Evolutionary conservation across 2,329 filamentous ascomycete species (phyloP), one percentile per base, ranked within the genome.

Genomic region (Knoxdaviesia proteae): DNA sequence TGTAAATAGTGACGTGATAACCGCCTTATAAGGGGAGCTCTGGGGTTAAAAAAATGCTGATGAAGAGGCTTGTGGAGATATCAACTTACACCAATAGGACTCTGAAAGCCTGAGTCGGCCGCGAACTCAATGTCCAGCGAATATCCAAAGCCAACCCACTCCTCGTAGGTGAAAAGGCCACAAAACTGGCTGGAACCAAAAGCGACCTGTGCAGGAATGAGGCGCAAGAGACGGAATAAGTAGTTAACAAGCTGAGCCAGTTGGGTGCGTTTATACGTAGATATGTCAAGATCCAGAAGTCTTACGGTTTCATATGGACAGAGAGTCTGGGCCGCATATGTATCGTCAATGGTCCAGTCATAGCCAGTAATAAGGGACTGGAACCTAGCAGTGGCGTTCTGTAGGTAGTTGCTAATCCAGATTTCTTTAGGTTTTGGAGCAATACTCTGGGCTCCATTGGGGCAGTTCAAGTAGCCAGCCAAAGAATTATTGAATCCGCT

Each of bases 121-220:
- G 71, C 64, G 51, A 82, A 86, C 33, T 54, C 58, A 34, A 86
- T 62, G 49, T 86, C 81, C 44, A 79, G 63, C 4, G 70, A 69
- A 57, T 87, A 87, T 44, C 77, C 75, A 52, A 79, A 86, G 36
- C 67, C 71, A 41, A 71, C 59, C 80, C 80, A 87, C 53, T 87
- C 81, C 20, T 77, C 64, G 49, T 77, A 82, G 0, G 74, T 84
- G 54, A 86, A 87, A 4, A 87, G 65, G 30, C 73, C 62, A 53
- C 81, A 87, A 61, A 82, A 87, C 7, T 65, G 67, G 49, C 77
- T 82, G 60, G 75, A 86, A 29, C 81, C 81, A 46, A 80, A 76
- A 1, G 77, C 74, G n/a, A 83, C 69, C 58, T 62, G 30, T 36
- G 3, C 34, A 36, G 9, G 9, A 36, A 11, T 36, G 34, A 36